Conservation (phyloP, 2,329 filamentous ascomycete genomes). For the Xylaria sp. region DNA sequence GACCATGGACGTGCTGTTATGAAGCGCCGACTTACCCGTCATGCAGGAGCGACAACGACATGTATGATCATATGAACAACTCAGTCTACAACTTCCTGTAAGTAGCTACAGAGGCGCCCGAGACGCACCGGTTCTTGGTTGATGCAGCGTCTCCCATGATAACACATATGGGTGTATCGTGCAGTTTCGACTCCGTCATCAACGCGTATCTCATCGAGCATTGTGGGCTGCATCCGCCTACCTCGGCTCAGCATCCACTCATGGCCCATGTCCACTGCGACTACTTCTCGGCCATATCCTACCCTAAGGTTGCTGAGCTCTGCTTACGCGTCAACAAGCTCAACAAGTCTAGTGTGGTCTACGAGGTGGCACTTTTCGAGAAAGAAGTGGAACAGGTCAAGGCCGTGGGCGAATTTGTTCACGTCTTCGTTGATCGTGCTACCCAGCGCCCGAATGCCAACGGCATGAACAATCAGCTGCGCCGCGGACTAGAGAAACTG, state of each 20-base stretch:
- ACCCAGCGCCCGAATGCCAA: conserved; percentile 60
- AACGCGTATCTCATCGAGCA: conserved; percentile 81
- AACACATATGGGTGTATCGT: background rate
- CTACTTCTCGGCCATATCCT: conserved; percentile 76
- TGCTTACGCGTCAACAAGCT: conserved; percentile 77
- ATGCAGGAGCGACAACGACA: conserved; percentile 81
- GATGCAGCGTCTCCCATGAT: background rate
- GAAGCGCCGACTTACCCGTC: conserved; percentile 10
- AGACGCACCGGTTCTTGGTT: too few species aligned
- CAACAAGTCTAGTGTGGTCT: conserved; percentile 80
- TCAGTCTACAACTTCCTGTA: conserved; percentile 76
- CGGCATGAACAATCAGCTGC: conserved; percentile 59
- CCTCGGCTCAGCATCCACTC: conserved; percentile 69
- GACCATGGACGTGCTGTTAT: background rate
- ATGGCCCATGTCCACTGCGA: conserved; percentile 82
- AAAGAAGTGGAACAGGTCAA: conserved; percentile 66
- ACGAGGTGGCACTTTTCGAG: conserved; percentile 84
- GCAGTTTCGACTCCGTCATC: conserved; percentile 78
- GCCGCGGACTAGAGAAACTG: conserved; percentile 54
- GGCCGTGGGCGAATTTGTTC: conserved; percentile 79
- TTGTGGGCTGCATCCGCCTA: conserved; percentile 66
- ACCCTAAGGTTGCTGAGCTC: conserved; percentile 76
- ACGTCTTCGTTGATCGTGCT: conserved; percentile 78
- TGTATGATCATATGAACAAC: conserved; percentile 93
- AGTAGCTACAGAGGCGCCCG: conserved; percentile 20